A percentile compares a stretch with the other conserved stretches of the same genome.
Evolutionary conservation across 2,329 filamentous ascomycete species (phyloP).

Genomic region (Moelleriella libera): DNA sequence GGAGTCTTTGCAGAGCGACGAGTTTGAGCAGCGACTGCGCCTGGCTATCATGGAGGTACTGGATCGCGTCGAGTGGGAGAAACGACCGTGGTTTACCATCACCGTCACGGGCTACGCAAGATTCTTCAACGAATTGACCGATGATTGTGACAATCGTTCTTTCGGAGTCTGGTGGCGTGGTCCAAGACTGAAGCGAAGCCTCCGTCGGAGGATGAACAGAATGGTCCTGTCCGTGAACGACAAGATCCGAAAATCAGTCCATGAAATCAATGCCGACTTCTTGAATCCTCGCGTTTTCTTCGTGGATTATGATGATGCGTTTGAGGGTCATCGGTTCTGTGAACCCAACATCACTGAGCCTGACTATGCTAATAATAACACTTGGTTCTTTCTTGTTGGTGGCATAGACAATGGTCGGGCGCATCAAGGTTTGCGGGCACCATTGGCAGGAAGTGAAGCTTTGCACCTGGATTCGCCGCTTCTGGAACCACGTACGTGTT

Average conservation of each 20-base stretch:
- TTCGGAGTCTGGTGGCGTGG: constrained; percentile 31
- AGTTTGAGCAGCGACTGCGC: constrained; percentile 24
- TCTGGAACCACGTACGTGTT: constrained; percentile 21
- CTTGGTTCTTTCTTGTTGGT: constrained; percentile 34
- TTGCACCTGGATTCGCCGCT: constrained; percentile 17
- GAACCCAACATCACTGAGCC: constrained; percentile 25
- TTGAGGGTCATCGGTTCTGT: constrained; percentile 31
- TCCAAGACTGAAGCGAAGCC: constrained; percentile 22
- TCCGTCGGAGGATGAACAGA: constrained; percentile 27
- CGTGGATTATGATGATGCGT: constrained; percentile 28
- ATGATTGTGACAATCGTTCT: constrained; percentile 26
- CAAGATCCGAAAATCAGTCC: constrained; percentile 21
- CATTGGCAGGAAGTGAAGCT: constrained; percentile 1
- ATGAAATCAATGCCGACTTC: constrained; percentile 22
- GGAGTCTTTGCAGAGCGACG: constrained; percentile 6
- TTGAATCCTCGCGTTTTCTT: constrained; percentile 23
- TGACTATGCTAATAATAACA: constrained; percentile 26
- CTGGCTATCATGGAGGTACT: constrained; percentile 28
- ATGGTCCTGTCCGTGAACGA: constrained; percentile 27
- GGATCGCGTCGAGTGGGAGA: constrained; percentile 28
- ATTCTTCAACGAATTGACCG: constrained; percentile 31
- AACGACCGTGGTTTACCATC: constrained; percentile 25
- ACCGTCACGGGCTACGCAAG: constrained; percentile 32
- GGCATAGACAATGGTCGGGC: constrained; percentile 21
- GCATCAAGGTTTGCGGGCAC: neutral